phyloP scores from a whole-genome alignment of 2,329 filamentous ascomycete species.

The Fusarium piperis region DNA sequence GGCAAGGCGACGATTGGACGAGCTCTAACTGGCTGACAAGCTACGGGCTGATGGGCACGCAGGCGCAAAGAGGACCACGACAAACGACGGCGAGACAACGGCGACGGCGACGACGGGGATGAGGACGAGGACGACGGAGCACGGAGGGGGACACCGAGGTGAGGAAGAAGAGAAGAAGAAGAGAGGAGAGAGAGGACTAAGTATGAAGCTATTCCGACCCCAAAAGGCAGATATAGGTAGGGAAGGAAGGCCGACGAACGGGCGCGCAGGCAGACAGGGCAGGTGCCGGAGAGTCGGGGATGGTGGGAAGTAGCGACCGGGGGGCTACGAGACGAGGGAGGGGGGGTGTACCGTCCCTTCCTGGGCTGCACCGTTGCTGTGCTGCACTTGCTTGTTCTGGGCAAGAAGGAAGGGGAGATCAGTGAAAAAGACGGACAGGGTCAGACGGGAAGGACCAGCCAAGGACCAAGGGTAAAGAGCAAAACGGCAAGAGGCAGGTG shows the following conservation, averaged over 20 bases:
- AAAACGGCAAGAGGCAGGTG: constrained; percentile 24
- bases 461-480: constrained; percentile 16
- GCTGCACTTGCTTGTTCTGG: constrained; percentile 6
- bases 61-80: constrained; percentile 4
- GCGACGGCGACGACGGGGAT: constrained; percentile 12
- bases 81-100: constrained; percentile 19
- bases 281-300: constrained; percentile 33
- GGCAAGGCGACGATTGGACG: constrained; percentile 27
- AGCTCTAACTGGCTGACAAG: constrained; percentile 28
- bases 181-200: constrained; percentile 21
- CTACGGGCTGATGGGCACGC: constrained; percentile 21
- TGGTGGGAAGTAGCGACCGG: constrained; percentile 37
- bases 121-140: constrained; percentile 7
- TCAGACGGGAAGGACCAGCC: constrained; percentile 13
- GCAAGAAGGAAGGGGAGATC: constrained; percentile 14
- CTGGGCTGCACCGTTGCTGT: not conserved
- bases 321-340: constrained; percentile 25
- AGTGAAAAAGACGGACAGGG: constrained; percentile 20
- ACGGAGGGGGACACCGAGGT: constrained; percentile 22
- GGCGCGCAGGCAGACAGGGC: constrained; percentile 4
- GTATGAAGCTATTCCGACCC: constrained; percentile 45
- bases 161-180: constrained; percentile 17
- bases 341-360: not conserved
- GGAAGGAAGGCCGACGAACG: constrained; percentile 35
- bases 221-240: constrained; percentile 39